Evolutionary conservation across 2,329 filamentous ascomycete species (phyloP).

Genomic region (Penicillium psychrosexuale): DNA sequence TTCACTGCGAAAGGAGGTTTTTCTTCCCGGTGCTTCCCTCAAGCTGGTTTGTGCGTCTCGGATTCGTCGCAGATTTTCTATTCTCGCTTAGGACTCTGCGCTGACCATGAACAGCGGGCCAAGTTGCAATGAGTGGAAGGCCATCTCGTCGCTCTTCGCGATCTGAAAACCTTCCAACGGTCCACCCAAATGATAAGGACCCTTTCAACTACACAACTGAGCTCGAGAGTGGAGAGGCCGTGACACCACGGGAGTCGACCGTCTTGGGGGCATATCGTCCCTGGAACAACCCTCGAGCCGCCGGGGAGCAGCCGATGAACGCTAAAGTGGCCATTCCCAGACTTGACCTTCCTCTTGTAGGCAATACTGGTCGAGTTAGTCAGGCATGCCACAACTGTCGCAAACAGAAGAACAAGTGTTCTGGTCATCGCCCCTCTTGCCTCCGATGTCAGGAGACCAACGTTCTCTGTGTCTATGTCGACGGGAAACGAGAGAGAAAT

Average conservation of each 20-base stretch:
- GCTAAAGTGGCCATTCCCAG: conserved; percentile 34
- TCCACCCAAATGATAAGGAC: neutral
- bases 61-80: neutral
- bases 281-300: neutral
- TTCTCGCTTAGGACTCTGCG: neutral
- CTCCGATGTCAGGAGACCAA: conserved; percentile 43
- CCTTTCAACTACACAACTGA: neutral
- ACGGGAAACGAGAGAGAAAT: conserved; percentile 45
- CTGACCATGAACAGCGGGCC: conserved; percentile 2
- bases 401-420: conserved; percentile 48
- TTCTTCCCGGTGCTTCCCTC: neutral
- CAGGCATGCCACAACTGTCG: conserved; percentile 47
- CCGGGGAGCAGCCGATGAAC: conserved; percentile 10
- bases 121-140: conserved; percentile 5
- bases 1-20: neutral
- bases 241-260: neutral
- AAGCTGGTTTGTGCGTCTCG: conserved; percentile 1
- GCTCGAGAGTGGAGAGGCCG: neutral
- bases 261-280: neutral
- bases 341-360: conserved; percentile 19
- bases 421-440: conserved; percentile 44
- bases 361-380: conserved; percentile 32
- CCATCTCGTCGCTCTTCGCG: neutral
- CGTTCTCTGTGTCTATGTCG: conserved; percentile 42
- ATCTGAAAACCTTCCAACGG: neutral